A percentile compares a stretch with the other conserved stretches of the same genome.
Evolutionary conservation across 1,139 yeast species (phyloP).

Genomic region (Meyerozyma smithsonii): DNA sequence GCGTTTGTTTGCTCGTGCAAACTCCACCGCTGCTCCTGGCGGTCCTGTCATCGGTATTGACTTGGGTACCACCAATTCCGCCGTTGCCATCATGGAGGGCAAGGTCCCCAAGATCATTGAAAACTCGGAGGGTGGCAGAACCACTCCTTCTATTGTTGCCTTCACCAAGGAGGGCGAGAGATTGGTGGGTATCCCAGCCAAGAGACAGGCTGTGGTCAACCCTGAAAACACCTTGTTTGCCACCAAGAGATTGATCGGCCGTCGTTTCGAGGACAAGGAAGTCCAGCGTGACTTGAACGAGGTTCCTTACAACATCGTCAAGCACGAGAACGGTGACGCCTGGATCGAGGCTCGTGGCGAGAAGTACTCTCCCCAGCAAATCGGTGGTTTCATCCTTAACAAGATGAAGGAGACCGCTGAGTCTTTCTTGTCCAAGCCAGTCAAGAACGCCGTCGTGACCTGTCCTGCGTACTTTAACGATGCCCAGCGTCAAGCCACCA

Average conservation of each 20-base stretch:
- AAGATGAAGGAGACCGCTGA: constrained; percentile 98
- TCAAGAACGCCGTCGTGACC: constrained; percentile 90
- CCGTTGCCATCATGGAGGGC: constrained; percentile 98
- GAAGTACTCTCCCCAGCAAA: constrained; percentile 92
- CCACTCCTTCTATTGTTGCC: constrained; percentile 98
- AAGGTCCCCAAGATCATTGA: constrained; percentile 93
- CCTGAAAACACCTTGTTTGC: constrained; percentile 97
- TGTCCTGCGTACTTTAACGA: constrained; percentile 98
- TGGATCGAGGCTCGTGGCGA: constrained; percentile 98
- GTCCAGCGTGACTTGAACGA: constrained; percentile 95
- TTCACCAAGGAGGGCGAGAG: constrained; percentile 92
- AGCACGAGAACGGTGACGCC: constrained; percentile 96
- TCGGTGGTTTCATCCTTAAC: constrained; percentile 94
- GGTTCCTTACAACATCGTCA: constrained; percentile 95
- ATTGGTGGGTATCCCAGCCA: constrained; percentile 97
- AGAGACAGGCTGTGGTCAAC: constrained; percentile 98
- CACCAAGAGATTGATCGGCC: constrained; percentile 97
- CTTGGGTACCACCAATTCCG: constrained; percentile 98
- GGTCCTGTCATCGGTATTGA: constrained; percentile 96
- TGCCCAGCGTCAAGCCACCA: constrained; percentile 98
- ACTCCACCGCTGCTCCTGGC: constrained; percentile 47
- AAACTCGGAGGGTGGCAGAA: constrained; percentile 98
- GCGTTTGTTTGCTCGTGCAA: constrained; percentile 50
- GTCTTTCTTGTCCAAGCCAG: constrained; percentile 78
- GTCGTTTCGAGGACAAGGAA: constrained; percentile 93